These are phyloP conservation scores for Sanghuangporus baumii DNA, from an alignment of 1,284 basidiomycete genomes.

Conservation along the genomic window DNA sequence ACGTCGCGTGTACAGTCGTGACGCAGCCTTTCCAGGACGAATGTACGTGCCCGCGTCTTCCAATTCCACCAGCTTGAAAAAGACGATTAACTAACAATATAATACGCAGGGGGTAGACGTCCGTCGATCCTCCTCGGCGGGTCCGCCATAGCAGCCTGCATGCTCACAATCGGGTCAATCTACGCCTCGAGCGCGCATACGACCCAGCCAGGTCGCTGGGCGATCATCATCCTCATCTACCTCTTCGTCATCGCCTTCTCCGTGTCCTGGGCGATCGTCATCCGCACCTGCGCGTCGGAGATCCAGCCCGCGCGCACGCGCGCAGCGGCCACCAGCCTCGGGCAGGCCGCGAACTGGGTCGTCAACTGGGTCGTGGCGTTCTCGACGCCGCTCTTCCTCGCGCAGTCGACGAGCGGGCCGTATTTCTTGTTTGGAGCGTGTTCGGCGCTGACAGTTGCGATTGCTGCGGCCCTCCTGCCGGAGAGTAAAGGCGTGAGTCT, in stretches of 20 bases:
- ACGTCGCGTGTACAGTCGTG: conserved; percentile 37
- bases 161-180: conserved; percentile 38
- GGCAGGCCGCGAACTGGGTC: conserved; percentile 37
- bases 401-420: conserved; percentile 36
- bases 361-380: conserved; percentile 42
- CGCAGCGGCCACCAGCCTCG: conserved; percentile 33
- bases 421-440: conserved; percentile 45
- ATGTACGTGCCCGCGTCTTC: conserved; percentile 24
- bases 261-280: conserved; percentile 35
- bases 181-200: conserved; percentile 35
- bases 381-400: conserved; percentile 43
- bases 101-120: conserved; percentile 34
- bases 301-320: conserved; percentile 37
- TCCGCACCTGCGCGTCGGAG: conserved; percentile 33
- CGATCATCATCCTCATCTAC: conserved; percentile 44
- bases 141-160: conserved; percentile 31
- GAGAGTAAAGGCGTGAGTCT: conserved; percentile 42
- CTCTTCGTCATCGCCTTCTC: conserved; percentile 35
- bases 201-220: conserved; percentile 32
- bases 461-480: conserved; percentile 37
- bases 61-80: background rate
- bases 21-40: conserved; percentile 39
- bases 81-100: too few species aligned
- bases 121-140: conserved; percentile 42
- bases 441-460: conserved; percentile 32